Conservation (phyloP, 495 filamentous ascomycete genomes). For the Thozetella sp. region DNA sequence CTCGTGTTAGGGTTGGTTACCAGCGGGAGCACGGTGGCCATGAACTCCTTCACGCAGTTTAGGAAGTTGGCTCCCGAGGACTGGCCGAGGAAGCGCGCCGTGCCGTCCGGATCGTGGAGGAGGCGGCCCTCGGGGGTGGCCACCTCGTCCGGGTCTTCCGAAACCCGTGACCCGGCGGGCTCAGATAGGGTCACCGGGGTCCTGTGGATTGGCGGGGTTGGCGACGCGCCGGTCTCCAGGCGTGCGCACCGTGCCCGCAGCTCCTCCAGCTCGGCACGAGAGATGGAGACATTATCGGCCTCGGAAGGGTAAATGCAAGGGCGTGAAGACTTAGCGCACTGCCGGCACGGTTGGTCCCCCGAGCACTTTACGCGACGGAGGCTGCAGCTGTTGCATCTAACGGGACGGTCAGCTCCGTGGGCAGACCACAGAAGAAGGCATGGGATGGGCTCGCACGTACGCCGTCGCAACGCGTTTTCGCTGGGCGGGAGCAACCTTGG, state of each 20-base stretch:
- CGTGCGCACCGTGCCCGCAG: constrained; percentile 22
- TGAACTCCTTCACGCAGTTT: constrained; percentile 34
- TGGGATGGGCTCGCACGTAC: no score
- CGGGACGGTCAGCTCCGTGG: no score
- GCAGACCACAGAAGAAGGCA: no score
- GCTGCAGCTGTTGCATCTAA: constrained; percentile 45
- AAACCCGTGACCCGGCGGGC: no score
- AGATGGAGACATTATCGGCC: constrained; percentile 24
- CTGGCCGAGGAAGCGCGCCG: constrained; percentile 32
- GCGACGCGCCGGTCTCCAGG: constrained; percentile 14
- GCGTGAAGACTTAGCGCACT: constrained; percentile 25
- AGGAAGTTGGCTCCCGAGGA: constrained; percentile 39
- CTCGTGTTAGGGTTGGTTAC: constrained; percentile 5
- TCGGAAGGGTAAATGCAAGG: constrained; percentile 32
- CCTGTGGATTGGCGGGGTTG: constrained; percentile 10
- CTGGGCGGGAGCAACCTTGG: no score
- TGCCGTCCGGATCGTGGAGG: constrained; percentile 32
- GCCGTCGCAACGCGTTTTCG: no score
- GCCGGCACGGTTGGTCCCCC: constrained; percentile 33
- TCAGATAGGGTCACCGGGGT: constrained; percentile 11
- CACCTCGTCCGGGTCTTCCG: constrained; percentile 1
- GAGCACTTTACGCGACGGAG: constrained; percentile 42
- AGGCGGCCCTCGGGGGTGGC: constrained; percentile 32
- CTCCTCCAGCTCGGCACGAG: constrained; percentile 22
- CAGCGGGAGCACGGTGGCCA: constrained; percentile 20